phyloP scores from a whole-genome alignment of 2,329 filamentous ascomycete species.

The Hypoxylon sp. region DNA sequence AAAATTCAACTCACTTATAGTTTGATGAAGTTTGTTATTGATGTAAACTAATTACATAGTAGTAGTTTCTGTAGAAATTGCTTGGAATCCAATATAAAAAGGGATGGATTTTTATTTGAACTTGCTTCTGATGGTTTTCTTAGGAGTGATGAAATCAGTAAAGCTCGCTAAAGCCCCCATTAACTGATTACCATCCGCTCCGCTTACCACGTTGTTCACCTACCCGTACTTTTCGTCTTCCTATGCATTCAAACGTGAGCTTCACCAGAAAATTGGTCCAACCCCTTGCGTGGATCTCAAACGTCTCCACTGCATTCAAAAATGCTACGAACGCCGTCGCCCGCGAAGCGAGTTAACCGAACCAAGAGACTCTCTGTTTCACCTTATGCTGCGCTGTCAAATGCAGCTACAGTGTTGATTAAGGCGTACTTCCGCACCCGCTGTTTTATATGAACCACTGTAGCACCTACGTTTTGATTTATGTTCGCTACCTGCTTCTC shows the following conservation, averaged over 20 bases:
- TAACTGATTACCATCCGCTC: background rate
- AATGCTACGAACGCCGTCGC: background rate
- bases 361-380: slow-evolving; percentile 29
- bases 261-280: slow-evolving; percentile 4
- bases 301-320: slow-evolving; percentile 20
- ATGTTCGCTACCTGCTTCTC: slow-evolving; percentile 28
- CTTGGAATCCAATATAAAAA: background rate
- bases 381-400: slow-evolving; percentile 7
- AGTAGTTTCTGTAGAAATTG: background rate
- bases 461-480: slow-evolving; percentile 33
- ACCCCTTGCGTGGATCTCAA: slow-evolving; percentile 30
- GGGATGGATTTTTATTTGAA: no score
- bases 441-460: slow-evolving; percentile 7
- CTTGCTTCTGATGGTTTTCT: background rate
- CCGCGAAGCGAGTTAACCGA: slow-evolving; percentile 8
- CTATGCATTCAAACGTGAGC: slow-evolving; percentile 11
- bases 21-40: background rate
- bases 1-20: background rate
- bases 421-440: background rate
- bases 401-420: background rate
- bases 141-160: slow-evolving; percentile 1
- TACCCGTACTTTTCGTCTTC: background rate
- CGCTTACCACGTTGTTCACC: background rate
- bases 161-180: background rate
- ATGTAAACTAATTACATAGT: no score